These are phyloP conservation scores for Yueomyces sinensis DNA, from an alignment of 805 yeast species.

Conservation along the genomic window DNA sequence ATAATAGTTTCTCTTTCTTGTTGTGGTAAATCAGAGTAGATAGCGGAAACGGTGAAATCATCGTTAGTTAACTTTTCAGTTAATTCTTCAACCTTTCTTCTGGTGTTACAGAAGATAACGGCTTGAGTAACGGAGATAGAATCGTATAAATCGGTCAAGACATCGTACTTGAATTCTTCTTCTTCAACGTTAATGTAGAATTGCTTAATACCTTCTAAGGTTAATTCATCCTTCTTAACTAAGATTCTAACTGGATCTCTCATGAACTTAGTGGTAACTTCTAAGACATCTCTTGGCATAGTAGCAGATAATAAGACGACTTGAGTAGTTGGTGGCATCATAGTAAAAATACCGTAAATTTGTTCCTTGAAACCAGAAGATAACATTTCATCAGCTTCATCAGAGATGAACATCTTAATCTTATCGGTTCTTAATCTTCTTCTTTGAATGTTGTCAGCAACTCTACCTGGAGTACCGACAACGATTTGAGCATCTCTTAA, in stretches of 20 bases:
- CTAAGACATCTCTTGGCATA: constrained; percentile 80
- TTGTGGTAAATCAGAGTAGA: constrained; percentile 97
- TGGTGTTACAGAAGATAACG: constrained; percentile 95
- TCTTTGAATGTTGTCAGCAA: constrained; percentile 88
- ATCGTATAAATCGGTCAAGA: constrained; percentile 89
- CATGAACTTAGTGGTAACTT: constrained; percentile 84
- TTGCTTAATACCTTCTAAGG: constrained; percentile 90
- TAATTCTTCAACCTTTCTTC: constrained; percentile 87
- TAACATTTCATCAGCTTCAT: constrained; percentile 97
- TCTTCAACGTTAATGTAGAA: constrained; percentile 81
- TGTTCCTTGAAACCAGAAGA: constrained; percentile 83
- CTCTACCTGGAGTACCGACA: constrained; percentile 98
- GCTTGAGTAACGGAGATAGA: constrained; percentile 93
- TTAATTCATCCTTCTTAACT: constrained; percentile 88
- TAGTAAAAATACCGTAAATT: constrained; percentile 81
- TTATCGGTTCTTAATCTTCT: constrained; percentile 68
- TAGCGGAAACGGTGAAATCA: constrained; percentile 85
- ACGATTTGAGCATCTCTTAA: constrained; percentile 79
- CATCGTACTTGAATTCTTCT: constrained; percentile 90
- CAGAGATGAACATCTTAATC: constrained; percentile 88
- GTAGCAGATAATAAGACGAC: constrained; percentile 95
- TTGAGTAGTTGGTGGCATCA: constrained; percentile 74
- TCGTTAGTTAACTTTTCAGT: constrained; percentile 64
- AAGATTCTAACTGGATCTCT: constrained; percentile 86
- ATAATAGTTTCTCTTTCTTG: constrained; percentile 87